Conservation (phyloP, 2,329 filamentous ascomycete genomes). For the Aspergillus pseudoviridinutans region DNA sequence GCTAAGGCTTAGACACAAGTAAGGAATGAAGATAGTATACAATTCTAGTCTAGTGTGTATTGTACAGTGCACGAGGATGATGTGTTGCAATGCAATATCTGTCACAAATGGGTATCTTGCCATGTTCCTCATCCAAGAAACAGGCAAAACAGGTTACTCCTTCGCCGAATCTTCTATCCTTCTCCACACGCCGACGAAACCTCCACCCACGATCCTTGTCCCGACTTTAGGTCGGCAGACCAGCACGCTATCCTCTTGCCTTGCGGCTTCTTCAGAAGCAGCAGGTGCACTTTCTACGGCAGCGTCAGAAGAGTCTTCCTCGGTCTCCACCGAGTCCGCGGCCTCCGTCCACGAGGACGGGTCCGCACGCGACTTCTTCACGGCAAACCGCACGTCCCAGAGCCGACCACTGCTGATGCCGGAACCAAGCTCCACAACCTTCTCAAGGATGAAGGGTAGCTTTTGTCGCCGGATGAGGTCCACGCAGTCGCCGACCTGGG, state of each 20-base stretch:
- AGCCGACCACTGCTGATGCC: constrained; percentile 45
- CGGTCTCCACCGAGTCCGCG: constrained; percentile 13
- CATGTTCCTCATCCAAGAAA: not conserved
- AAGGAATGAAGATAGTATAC: not conserved
- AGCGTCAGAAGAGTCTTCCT: constrained; percentile 7
- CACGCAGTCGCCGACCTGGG: constrained; percentile 67
- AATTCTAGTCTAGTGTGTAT: not conserved
- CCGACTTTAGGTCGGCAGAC: constrained; percentile 54
- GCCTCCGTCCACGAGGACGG: constrained; percentile 27
- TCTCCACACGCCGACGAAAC: constrained; percentile 50
- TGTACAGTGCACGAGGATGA: constrained; percentile 4
- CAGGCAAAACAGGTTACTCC: constrained; percentile 5
- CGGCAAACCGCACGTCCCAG: constrained; percentile 45
- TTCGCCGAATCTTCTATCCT: constrained; percentile 32
- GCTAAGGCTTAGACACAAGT: not conserved
- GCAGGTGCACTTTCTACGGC: constrained; percentile 9
- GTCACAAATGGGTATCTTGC: constrained; percentile 4
- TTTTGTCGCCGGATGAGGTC: constrained; percentile 50
- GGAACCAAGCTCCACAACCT: constrained; percentile 43
- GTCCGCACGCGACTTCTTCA: constrained; percentile 34
- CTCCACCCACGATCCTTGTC: constrained; percentile 44
- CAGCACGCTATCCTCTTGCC: constrained; percentile 37
- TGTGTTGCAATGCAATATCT: not conserved
- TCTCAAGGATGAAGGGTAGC: constrained; percentile 51
- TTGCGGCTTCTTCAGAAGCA: constrained; percentile 13